Conservation (phyloP, 208 protist genomes). For the Sergeia podlipaevii region DNA sequence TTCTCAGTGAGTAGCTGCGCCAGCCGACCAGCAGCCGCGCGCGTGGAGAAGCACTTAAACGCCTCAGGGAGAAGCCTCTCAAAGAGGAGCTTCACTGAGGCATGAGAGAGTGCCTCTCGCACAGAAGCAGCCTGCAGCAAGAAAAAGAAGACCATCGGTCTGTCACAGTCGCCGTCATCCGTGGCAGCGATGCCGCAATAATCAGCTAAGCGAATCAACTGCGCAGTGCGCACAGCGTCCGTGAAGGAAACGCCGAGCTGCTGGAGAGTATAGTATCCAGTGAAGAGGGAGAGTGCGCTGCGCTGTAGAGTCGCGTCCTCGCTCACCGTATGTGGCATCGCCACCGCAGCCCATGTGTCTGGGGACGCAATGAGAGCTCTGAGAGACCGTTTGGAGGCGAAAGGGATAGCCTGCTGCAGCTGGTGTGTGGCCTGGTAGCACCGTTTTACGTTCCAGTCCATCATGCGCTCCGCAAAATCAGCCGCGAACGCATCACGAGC, state of each 20-base stretch:
- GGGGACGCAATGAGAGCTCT: conserved; percentile 29
- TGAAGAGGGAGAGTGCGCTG: conserved; percentile 35
- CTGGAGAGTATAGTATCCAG: conserved; percentile 53
- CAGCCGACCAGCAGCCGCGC: conserved; percentile 9
- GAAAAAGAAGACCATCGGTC: conserved; percentile 21
- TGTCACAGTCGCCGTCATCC: conserved; percentile 17
- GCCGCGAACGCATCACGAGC: conserved; percentile 38
- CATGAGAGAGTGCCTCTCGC: conserved; percentile 22
- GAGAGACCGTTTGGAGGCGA: conserved; percentile 42
- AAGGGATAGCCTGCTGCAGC: conserved; percentile 58
- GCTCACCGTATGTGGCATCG: conserved; percentile 10
- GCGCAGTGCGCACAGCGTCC: conserved; percentile 58
- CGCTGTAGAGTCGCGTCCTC: not conserved
- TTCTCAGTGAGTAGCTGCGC: conserved; percentile 7
- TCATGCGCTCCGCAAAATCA: conserved; percentile 21
- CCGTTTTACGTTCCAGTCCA: conserved; percentile 21
- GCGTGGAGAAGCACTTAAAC: conserved; percentile 13
- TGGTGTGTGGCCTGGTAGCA: conserved; percentile 43
- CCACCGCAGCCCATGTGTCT: conserved; percentile 39
- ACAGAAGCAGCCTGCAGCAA: conserved; percentile 41
- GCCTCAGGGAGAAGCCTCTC: conserved; percentile 39
- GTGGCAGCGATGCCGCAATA: conserved; percentile 20
- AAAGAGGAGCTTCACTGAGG: conserved; percentile 18
- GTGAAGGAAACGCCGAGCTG: conserved; percentile 44
- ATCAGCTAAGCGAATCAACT: conserved; percentile 71